Evolutionary conservation across 83 land plant genomes (phyloP).

Genomic region (Thuja plicata): DNA sequence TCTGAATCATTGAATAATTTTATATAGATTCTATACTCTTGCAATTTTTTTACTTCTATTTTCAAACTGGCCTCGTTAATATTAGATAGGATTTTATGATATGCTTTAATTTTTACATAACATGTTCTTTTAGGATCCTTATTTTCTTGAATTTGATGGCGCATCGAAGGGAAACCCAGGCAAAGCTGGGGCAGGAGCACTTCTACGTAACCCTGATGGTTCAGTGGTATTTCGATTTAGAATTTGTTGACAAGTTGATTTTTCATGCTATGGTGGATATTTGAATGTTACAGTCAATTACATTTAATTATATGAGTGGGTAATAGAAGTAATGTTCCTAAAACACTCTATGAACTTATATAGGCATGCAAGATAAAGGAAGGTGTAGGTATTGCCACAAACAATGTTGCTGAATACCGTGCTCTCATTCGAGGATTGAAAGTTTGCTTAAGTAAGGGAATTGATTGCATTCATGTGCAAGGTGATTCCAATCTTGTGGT

Average conservation of each 20-base stretch:
- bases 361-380: constrained; percentile 38
- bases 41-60: background rate
- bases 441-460: constrained; percentile 29
- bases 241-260: background rate
- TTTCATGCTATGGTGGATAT: background rate
- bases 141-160: constrained; percentile 80
- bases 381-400: constrained; percentile 46
- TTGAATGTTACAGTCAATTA: background rate
- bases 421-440: constrained; percentile 39
- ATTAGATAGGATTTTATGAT: background rate
- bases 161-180: constrained; percentile 93
- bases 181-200: constrained; percentile 76
- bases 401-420: constrained; percentile 59
- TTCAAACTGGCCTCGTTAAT: background rate
- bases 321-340: background rate
- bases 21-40: background rate
- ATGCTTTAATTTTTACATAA: background rate
- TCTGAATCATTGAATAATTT: background rate
- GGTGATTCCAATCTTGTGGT: constrained; percentile 62
- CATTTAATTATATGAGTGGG: background rate
- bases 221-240: constrained; percentile 38
- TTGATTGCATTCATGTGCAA: constrained; percentile 32
- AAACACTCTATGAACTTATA: background rate
- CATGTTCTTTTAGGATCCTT: constrained; percentile 17
- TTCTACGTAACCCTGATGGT: constrained; percentile 61